Evolutionary conservation across 805 yeast species (phyloP), one percentile per base, ranked within the genome.

Genomic region (Schwanniomyces pseudopolymorphus): DNA sequence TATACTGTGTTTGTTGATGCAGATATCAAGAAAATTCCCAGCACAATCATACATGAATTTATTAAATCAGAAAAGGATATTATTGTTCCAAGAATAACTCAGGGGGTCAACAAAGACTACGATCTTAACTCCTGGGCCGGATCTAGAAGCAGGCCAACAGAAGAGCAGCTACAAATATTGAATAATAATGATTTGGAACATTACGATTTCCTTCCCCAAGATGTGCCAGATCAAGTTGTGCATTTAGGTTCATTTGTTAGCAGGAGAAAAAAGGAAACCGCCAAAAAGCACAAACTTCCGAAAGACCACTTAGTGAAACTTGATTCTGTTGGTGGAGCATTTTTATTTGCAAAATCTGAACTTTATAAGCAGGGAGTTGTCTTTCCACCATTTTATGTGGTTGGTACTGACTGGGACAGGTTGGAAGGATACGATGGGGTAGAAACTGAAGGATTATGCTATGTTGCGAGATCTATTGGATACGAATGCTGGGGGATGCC

Each of bases 271-370:
- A 49, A 45, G 13, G 45, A 42, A 4, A 24, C 24, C 7, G 38
- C 53, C 20, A 10, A 31, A 20, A 43, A 43, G 33, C 48, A 44
- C 24, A 47, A 48, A 35, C 24, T 41, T 16, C 31, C 38, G 13
- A 37, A 40, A 16, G 45, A 46, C 14, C 54, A 55, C 41, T 7
- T 49, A 0, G 60, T 66, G 2, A 56, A 57, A 25, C 50, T 78
- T 20, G 80, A 77, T 50, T 75, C 80, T 2, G 83, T 78, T 9
- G 82, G 83, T 1, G 81, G 81, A 7, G 81, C 80, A 1, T 66
- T 77, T 1, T 60, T 78, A 11, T 77, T 74, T 48, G 65, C 67
- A 7, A 75, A 73, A 48, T 64, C 76, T 8, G 58, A 67, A 8
- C 57, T 78, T 2, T 74, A 68, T 55, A 69, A 70, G 48, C 79